These are phyloP conservation scores for Stipa capillata DNA, from an alignment of 176 grass and related monocot species.

Conservation along the genomic window DNA sequence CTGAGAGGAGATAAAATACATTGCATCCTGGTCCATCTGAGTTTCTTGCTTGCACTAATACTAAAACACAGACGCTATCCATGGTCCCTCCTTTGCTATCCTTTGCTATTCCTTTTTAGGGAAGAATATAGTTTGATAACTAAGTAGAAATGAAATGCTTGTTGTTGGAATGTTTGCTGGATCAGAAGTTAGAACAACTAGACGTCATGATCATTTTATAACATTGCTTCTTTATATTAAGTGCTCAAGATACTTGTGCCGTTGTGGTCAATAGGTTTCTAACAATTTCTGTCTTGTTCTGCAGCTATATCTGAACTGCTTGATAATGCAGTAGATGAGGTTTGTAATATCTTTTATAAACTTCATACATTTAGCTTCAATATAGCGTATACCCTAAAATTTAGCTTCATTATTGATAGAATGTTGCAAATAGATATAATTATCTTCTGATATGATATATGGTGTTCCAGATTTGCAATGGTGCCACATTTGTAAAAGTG, in stretches of 20 bases:
- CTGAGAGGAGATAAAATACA: background rate
- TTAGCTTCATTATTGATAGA: background rate
- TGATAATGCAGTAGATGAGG: constrained; percentile 99
- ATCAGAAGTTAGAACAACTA: background rate
- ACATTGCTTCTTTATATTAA: background rate
- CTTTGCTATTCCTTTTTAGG: background rate
- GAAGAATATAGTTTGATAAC: background rate
- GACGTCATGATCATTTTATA: background rate
- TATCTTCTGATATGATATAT: constrained; percentile 26
- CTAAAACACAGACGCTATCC: background rate
- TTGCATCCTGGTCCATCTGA: background rate
- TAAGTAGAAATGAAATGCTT: background rate
- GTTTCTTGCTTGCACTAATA: background rate
- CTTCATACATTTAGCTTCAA: background rate
- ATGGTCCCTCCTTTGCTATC: background rate
- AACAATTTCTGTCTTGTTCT: constrained; percentile 18
- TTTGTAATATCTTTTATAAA: constrained; percentile 19
- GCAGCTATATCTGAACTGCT: constrained; percentile 93
- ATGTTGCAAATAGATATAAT: background rate
- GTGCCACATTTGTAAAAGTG: constrained; percentile 84
- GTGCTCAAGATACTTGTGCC: background rate
- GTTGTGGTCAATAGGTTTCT: background rate
- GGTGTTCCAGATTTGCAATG: constrained; percentile 62
- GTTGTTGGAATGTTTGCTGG: background rate
- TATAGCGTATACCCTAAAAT: background rate